Base-by-base conservation (phyloP, 2,329 filamentous ascomycete species). In the Fusarium sp. region DNA sequence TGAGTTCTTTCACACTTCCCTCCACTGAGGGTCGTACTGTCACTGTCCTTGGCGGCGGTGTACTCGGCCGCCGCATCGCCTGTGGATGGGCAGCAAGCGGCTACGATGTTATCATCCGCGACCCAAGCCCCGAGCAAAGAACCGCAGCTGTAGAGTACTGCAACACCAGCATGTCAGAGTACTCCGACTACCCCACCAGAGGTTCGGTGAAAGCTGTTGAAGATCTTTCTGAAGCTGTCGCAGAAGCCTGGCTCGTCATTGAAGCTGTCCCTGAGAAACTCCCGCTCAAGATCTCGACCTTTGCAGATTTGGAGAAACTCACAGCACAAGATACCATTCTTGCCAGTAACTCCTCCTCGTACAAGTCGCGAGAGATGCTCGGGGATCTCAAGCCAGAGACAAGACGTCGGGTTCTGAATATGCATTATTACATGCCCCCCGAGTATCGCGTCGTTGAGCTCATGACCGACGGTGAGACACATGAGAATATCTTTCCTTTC, bases 341-440 rank as follows among this genome's bases (percentile, higher is more conserved):
- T 7, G 45, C 39, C 28, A 61, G 23, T 1, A 61, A 61, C 24
- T 61, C 58, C 0, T 61, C 58, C 0, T 61, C 58, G 1, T 61
- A 61, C 15, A 61, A 61, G 20, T 61, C 58, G 1, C 45, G 58
- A 11, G 58, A 61, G 21, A 61, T 61, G 47, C 10, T 55, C 0
- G 21, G 3, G 7, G 12, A 36, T 8, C 47, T 61, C 0, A 4
- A 24, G 12, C 40, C 23, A 0, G 40, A 61, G 4, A 61, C 58
- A 1, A 54, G 17, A 8, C 47, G 47, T 8, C 56, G 58, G 1
- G 20, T 61, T 4, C 2, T 61, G 14, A 61, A 61, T 15, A 61
- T 61, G 58, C 58, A 61, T 15, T 61, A 61, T 34, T 61, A 61
- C 12, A 54, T 61, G 28, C 58, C 58, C 1, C 58, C 58, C 2